Evolutionary conservation across 2,329 filamentous ascomycete genomes (phyloP).

Genomic region (Aspergillus quadricinctus): DNA sequence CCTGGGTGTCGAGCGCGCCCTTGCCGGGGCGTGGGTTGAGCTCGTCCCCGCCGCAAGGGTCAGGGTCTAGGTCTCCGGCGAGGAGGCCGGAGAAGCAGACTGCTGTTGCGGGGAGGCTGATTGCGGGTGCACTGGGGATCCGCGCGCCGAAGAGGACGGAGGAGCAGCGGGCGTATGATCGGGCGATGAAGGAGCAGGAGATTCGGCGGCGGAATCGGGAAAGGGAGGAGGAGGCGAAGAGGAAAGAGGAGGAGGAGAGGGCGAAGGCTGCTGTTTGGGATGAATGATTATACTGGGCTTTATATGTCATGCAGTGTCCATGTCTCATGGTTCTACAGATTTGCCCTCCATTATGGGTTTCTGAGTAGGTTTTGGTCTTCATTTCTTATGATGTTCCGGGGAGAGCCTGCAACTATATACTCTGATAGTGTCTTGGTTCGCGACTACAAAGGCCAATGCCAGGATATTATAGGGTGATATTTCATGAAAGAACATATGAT

Average conservation of each 20-base stretch:
- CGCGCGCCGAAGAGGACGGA: constrained; percentile 76
- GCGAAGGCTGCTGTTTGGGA: constrained; percentile 88
- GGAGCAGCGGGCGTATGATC: constrained; percentile 83
- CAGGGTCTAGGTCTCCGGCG: constrained; percentile 10
- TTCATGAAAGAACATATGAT: background rate
- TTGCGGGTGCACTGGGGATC: constrained; percentile 81
- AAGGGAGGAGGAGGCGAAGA: constrained; percentile 59
- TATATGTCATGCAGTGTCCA: background rate
- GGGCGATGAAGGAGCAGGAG: constrained; percentile 77
- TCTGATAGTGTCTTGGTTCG: background rate
- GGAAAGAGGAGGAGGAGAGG: constrained; percentile 62
- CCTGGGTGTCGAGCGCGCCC: constrained; percentile 15
- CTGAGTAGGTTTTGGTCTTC: background rate
- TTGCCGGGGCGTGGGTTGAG: constrained; percentile 9
- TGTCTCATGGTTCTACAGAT: background rate
- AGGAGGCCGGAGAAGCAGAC: constrained; percentile 84
- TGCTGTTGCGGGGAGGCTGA: constrained; percentile 82
- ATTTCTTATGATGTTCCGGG: background rate
- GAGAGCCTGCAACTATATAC: background rate
- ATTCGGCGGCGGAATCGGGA: constrained; percentile 70
- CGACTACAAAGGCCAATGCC: background rate
- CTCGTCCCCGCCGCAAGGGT: constrained; percentile 14
- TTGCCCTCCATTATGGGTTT: background rate
- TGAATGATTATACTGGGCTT: constrained; percentile 38
- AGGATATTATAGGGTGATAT: background rate